A percentile compares a stretch with the other conserved stretches of the same genome.
Evolutionary conservation across 495 filamentous ascomycete genomes (phyloP).

Genomic region (Trichoderma parareesei): DNA sequence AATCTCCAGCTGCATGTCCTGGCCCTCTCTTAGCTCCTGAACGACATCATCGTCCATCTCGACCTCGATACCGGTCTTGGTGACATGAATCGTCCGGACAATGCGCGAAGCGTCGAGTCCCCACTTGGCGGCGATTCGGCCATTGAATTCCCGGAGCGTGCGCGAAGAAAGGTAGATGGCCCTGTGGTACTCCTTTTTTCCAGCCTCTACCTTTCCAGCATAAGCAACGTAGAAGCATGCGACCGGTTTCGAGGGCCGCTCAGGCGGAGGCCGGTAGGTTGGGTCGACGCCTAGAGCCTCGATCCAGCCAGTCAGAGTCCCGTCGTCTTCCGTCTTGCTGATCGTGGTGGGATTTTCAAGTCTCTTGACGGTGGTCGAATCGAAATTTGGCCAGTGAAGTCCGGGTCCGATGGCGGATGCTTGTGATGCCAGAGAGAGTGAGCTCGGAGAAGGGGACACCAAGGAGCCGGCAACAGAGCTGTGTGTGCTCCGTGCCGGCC

Average conservation of each 20-base stretch:
- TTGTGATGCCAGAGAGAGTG: constrained; percentile 50
- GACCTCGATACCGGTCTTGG: constrained; percentile 65
- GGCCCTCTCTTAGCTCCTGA: constrained; percentile 76
- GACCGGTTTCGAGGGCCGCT: constrained; percentile 59
- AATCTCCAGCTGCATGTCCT: constrained; percentile 67
- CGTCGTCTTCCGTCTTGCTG: constrained; percentile 38
- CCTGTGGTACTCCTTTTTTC: constrained; percentile 53
- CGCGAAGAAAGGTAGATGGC: constrained; percentile 80
- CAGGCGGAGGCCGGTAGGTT: constrained; percentile 70
- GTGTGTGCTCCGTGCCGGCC: constrained; percentile 50
- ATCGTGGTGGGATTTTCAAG: constrained; percentile 41
- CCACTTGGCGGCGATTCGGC: constrained; percentile 65
- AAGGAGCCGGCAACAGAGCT: constrained; percentile 47
- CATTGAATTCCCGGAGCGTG: constrained; percentile 61
- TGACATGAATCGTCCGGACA: constrained; percentile 60
- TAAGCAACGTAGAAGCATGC: constrained; percentile 82
- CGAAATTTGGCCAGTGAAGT: constrained; percentile 47
- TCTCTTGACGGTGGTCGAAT: constrained; percentile 35
- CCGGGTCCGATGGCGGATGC: constrained; percentile 27
- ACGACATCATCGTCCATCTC: constrained; percentile 89
- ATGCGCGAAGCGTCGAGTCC: constrained; percentile 65
- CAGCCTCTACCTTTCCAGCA: constrained; percentile 40
- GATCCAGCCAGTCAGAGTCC: constrained; percentile 68
- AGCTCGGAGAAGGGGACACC: constrained; percentile 66
- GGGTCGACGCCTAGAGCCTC: constrained; percentile 86